phyloP scores from a whole-genome alignment of 2,329 filamentous ascomycete species.

The Claviceps quebecensis region DNA sequence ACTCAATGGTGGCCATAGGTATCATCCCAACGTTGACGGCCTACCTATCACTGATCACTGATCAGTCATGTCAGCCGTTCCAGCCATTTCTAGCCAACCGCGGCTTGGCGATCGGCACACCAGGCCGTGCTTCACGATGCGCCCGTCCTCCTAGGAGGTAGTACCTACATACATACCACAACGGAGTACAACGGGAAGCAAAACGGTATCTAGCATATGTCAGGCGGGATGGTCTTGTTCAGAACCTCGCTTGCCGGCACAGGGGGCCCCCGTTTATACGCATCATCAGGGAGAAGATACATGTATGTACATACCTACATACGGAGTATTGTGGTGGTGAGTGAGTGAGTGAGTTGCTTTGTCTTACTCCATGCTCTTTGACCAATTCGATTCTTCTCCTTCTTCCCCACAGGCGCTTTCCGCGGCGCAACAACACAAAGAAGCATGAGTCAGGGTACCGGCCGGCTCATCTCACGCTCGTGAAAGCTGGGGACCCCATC shows the following conservation, averaged over 20 bases:
- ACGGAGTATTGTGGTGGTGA: too few species aligned
- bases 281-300: too few species aligned
- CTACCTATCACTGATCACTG: neutral
- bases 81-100: neutral
- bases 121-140: neutral
- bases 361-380: neutral
- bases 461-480: neutral
- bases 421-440: neutral
- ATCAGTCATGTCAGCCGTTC: neutral
- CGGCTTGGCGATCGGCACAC: neutral
- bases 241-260: too few species aligned
- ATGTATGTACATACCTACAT: too few species aligned
- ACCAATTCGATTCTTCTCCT: neutral
- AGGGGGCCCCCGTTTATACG: too few species aligned
- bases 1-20: neutral
- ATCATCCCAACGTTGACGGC: neutral
- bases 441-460: neutral
- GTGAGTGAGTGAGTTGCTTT: neutral
- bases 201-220: too few species aligned
- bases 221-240: too few species aligned
- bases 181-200: too few species aligned
- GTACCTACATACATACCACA: too few species aligned
- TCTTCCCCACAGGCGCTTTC: neutral
- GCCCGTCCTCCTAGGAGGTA: too few species aligned
- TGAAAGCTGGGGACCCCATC: conserved; percentile 2